These are phyloP conservation scores for Flagelloscypha sp. DNA, from an alignment of 768 basidiomycete species.

Conservation along the genomic window DNA sequence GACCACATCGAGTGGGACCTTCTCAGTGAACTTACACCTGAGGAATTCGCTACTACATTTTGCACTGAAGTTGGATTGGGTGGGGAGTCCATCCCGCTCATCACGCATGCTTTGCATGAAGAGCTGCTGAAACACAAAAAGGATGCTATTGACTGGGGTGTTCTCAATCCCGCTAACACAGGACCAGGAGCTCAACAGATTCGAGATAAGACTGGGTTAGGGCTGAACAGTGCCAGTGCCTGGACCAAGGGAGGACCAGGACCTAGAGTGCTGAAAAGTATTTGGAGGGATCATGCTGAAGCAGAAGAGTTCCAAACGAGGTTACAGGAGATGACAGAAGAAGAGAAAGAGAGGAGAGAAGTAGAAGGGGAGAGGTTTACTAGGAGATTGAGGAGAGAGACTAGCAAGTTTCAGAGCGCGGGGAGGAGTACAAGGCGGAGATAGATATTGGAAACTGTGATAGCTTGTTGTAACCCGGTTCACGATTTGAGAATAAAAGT, in stretches of 20 bases:
- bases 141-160: conserved; percentile 90
- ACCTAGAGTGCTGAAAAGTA: conserved; percentile 72
- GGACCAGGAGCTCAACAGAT: conserved; percentile 20
- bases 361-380: conserved; percentile 80
- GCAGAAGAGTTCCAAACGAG: conserved; percentile 84
- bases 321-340: conserved; percentile 78
- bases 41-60: conserved; percentile 71
- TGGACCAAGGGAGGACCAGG: conserved; percentile 69
- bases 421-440: too few relatives aligned
- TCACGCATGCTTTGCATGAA: conserved; percentile 91
- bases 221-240: conserved; percentile 79
- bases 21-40: conserved; percentile 85
- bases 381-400: conserved; percentile 33
- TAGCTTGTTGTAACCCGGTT: too few relatives aligned
- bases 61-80: conserved; percentile 81
- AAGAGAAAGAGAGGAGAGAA: conserved; percentile 89
- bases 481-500: too few relatives aligned
- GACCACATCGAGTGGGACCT: conserved; percentile 99
- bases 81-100: conserved; percentile 80
- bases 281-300: conserved; percentile 95
- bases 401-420: conserved; percentile 23
- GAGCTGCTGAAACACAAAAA: conserved; percentile 94
- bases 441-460: too few relatives aligned
- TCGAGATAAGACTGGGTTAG: conserved; percentile 20
- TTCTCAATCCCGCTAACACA: conserved; percentile 55